Evolutionary conservation across 2,329 filamentous ascomycete genomes (phyloP).

Genomic region (Colletotrichum cuscutae): DNA sequence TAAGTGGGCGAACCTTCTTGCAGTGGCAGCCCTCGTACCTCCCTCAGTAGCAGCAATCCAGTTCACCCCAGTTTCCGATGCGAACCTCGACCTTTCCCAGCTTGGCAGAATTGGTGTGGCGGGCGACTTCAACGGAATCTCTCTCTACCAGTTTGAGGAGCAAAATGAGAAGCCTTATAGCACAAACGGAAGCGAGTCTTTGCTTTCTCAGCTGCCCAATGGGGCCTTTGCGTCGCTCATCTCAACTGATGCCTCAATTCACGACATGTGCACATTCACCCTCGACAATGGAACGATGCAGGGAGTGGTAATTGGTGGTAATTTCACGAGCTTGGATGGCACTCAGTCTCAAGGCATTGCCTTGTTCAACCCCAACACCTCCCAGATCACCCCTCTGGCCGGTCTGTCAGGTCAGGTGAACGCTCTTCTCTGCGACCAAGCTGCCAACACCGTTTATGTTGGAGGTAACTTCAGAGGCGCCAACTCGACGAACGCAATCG

Average conservation of each 20-base stretch:
- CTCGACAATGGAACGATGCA: constrained; percentile 72
- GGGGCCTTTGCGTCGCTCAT: constrained; percentile 81
- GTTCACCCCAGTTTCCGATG: constrained; percentile 71
- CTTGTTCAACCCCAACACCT: constrained; percentile 79
- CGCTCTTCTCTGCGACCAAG: constrained; percentile 83
- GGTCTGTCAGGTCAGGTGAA: constrained; percentile 87
- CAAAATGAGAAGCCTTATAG: constrained; percentile 76
- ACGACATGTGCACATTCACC: constrained; percentile 86
- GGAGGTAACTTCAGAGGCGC: constrained; percentile 85
- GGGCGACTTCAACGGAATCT: constrained; percentile 92
- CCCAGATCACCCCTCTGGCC: constrained; percentile 76
- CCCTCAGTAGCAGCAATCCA: constrained; percentile 61
- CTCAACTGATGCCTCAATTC: constrained; percentile 84
- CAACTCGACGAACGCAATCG: constrained; percentile 90
- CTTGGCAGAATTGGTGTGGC: constrained; percentile 87
- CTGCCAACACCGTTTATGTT: constrained; percentile 84
- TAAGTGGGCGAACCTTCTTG: constrained; percentile 48
- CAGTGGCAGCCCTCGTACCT: constrained; percentile 52
- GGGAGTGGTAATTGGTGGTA: constrained; percentile 89
- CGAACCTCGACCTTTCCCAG: constrained; percentile 80
- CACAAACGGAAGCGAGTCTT: constrained; percentile 82
- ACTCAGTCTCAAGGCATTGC: constrained; percentile 82
- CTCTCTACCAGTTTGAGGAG: constrained; percentile 85
- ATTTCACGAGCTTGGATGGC: constrained; percentile 90
- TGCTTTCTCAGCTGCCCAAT: constrained; percentile 86